Evolutionary conservation across 164 flowering plant species (phyloP).

Genomic region (Magnolia sinica): DNA sequence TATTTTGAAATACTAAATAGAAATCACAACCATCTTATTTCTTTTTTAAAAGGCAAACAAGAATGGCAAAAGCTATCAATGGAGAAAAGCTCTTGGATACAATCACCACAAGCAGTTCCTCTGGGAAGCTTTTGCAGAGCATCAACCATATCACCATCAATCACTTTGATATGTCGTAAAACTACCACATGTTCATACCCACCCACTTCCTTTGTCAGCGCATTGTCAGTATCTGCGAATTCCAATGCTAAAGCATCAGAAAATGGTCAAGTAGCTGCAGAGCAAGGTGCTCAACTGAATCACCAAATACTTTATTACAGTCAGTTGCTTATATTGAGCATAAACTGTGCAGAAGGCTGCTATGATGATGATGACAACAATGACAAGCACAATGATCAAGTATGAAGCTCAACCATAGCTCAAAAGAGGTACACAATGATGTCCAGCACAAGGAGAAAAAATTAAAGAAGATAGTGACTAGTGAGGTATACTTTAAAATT

Average conservation of each 20-base stretch:
- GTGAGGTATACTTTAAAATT: too few species aligned
- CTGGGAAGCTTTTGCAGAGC: slow-evolving; percentile 58
- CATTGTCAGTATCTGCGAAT: slow-evolving; percentile 74
- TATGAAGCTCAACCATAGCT: too few species aligned
- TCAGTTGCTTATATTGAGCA: neutral
- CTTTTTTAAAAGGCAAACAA: neutral
- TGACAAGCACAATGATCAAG: too few species aligned
- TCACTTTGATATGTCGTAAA: slow-evolving; percentile 57
- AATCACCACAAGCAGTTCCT: slow-evolving; percentile 79
- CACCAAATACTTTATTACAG: neutral
- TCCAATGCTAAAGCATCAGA: slow-evolving; percentile 15
- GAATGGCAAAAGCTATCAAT: neutral
- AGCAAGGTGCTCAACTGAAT: neutral
- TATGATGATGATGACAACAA: too few species aligned
- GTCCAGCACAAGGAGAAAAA: neutral
- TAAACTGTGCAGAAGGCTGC: too few species aligned
- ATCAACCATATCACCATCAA: slow-evolving; percentile 67
- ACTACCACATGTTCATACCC: slow-evolving; percentile 87
- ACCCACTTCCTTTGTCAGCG: slow-evolving; percentile 80
- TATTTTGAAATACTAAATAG: neutral
- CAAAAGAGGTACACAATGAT: neutral
- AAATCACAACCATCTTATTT: neutral
- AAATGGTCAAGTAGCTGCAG: neutral
- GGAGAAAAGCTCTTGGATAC: slow-evolving; percentile 53
- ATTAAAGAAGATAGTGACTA: too few species aligned